A percentile compares a stretch with the other conserved stretches of the same genome.
phyloP scores from a whole-genome alignment of 2,329 filamentous ascomycete species.

The Fusarium ramigenum region DNA sequence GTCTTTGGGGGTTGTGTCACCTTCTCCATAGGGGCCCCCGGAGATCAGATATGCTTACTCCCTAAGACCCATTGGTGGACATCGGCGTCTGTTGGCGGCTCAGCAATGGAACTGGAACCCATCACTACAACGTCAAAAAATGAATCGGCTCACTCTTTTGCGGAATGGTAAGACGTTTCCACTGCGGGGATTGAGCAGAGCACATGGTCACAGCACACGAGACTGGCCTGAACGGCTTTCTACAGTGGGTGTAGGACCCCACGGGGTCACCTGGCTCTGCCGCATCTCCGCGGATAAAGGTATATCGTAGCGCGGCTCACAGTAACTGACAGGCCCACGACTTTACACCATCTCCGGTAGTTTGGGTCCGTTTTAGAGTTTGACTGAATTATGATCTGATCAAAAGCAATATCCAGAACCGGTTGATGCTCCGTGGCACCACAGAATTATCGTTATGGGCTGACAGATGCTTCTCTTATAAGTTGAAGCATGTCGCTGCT shows the following conservation, averaged over 20 bases:
- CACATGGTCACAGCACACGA: background rate
- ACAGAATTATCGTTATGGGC: slow-evolving; percentile 1
- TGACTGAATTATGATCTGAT: slow-evolving; percentile 21
- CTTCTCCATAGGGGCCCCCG: background rate
- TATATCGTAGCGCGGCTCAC: slow-evolving; percentile 14
- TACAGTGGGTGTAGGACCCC: slow-evolving; percentile 5
- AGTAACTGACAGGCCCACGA: slow-evolving; percentile 2
- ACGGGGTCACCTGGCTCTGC: slow-evolving; percentile 20
- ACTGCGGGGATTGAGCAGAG: background rate
- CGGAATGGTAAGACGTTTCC: background rate
- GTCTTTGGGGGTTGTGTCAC: background rate
- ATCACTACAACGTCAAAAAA: background rate
- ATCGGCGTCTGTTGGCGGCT: background rate
- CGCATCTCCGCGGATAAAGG: slow-evolving; percentile 27
- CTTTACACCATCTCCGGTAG: background rate
- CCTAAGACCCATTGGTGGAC: background rate
- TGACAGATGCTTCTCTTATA: background rate
- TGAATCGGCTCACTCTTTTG: slow-evolving; percentile 14
- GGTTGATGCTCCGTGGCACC: background rate
- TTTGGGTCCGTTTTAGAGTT: slow-evolving; percentile 7
- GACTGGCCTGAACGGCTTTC: background rate
- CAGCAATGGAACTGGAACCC: slow-evolving; percentile 12
- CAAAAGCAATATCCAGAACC: background rate
- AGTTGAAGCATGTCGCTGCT: slow-evolving; percentile 3
- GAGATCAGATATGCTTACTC: background rate